These are phyloP conservation scores for Pseudogymnoascus sp. DNA, from an alignment of 2,329 filamentous ascomycete genomes.

Conservation along the genomic window DNA sequence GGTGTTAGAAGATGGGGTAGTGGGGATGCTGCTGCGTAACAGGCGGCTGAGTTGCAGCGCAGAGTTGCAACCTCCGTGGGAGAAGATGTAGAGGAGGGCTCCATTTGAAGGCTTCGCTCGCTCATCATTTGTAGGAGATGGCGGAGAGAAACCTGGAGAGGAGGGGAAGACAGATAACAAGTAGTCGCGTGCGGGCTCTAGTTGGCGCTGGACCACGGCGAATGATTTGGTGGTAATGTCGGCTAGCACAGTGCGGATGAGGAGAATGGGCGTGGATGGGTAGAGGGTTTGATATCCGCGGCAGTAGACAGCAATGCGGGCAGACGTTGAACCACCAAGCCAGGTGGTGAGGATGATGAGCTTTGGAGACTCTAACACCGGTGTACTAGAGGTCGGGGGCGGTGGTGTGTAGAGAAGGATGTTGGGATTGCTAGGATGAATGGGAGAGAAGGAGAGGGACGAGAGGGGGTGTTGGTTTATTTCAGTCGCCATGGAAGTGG, in stretches of 20 bases:
- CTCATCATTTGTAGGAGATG: constrained; percentile 7
- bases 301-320: not conserved
- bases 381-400: not conserved
- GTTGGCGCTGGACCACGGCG: not conserved
- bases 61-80: constrained; percentile 8
- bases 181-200: constrained; percentile 14
- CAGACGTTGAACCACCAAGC: not conserved
- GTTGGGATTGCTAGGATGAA: constrained; percentile 13
- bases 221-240: not conserved
- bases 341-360: constrained; percentile 8
- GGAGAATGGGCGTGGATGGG: not conserved
- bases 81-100: constrained; percentile 15
- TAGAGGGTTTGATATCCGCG: not conserved
- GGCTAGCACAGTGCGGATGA: not conserved
- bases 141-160: constrained; percentile 10
- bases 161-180: not conserved
- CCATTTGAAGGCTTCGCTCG: not conserved
- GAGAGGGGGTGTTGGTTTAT: constrained; percentile 9
- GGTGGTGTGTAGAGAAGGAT: constrained; percentile 9
- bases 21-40: constrained; percentile 15
- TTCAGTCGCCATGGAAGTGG: not conserved
- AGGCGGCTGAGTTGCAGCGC: constrained; percentile 15
- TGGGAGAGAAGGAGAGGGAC: constrained; percentile 19
- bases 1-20: not conserved
- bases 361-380: not conserved